These are phyloP conservation scores for Neofusicoccum sp. DNA, from an alignment of 2,329 filamentous ascomycete genomes.

Conservation along the genomic window DNA sequence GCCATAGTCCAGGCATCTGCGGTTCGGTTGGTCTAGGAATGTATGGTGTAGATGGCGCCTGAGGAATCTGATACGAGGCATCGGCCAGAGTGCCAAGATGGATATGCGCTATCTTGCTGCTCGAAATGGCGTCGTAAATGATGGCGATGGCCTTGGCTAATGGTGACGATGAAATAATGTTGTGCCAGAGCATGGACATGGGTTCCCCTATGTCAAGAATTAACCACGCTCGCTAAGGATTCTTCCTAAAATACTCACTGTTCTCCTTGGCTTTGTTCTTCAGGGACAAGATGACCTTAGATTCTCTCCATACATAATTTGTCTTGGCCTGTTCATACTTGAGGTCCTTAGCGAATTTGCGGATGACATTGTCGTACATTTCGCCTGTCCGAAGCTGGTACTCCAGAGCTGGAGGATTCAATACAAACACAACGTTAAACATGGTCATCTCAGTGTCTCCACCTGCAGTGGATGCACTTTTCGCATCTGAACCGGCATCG, in stretches of 20 bases:
- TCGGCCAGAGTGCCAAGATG: slow-evolving; percentile 68
- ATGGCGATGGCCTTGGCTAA: slow-evolving; percentile 82
- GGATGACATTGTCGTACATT: slow-evolving; percentile 86
- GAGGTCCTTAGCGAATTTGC: slow-evolving; percentile 88
- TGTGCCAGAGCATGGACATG: slow-evolving; percentile 69
- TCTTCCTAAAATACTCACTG: slow-evolving; percentile 27
- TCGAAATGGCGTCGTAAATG: slow-evolving; percentile 78
- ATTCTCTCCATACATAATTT: slow-evolving; percentile 90
- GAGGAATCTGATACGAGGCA: slow-evolving; percentile 65
- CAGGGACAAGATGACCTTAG: slow-evolving; percentile 76
- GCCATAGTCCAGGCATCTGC: slow-evolving; percentile 75
- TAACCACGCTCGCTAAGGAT: background rate
- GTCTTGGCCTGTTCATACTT: slow-evolving; percentile 90
- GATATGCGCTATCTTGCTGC: slow-evolving; percentile 83
- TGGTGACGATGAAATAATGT: slow-evolving; percentile 72
- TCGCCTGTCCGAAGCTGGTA: slow-evolving; percentile 72
- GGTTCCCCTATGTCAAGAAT: slow-evolving; percentile 45
- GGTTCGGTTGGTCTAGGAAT: slow-evolving; percentile 70
- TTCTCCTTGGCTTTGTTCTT: slow-evolving; percentile 81
- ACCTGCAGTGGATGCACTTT: slow-evolving; percentile 41
- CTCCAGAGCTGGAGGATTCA: slow-evolving; percentile 78
- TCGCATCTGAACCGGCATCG: slow-evolving; percentile 41
- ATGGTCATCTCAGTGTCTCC: slow-evolving; percentile 81
- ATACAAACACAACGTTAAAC: slow-evolving; percentile 96
- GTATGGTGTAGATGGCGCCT: slow-evolving; percentile 68